Base-by-base conservation (phyloP, 805 yeast genomes). In the Lachancea thermotolerans region DNA sequence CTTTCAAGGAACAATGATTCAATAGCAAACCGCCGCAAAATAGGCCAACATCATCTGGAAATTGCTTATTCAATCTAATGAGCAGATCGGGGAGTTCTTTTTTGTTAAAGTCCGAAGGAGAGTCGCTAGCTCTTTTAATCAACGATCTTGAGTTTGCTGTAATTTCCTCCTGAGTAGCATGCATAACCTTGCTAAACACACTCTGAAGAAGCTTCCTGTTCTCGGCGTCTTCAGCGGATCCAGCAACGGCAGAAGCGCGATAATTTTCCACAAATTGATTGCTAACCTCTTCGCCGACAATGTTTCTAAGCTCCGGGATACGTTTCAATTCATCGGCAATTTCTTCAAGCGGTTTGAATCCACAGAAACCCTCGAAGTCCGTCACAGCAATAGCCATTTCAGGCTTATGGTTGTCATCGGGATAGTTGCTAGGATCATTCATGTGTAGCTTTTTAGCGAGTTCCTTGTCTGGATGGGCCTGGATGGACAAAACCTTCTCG, bases 311-410 rank as follows among this genome's bases (percentile, higher is more conserved):
- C 68, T 91, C 97, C 3, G 95, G 91, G 41, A 93, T 77, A 11
- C 77, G 75, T 47, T 73, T 60, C 57, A 93, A 74, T 50, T 86
- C 80, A 37, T 71, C 71, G 39, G 82, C 82, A 54, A 93, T 76
- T 67, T 89, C 84, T 31, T 72, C 74, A 58, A 90, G 76, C 16
- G 99, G 99, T 63, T 93, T 83, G 73, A 93, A 93, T 0, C 99
- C 99, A 68, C 99, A 93, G 69, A 93, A 91, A 0, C 97, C 98
- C 71, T 93, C 98, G 58, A 93, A 93, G 49, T 79, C 86, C 17
- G 98, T 90, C 44, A 93, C 81, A 8, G 99, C 99, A 60, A 93
- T 79, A 41, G 99, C 98, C 99, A 93, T 93, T 68, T 93, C 99
- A n/a, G 99, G 99, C 72, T 93, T 93, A 70, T 93, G 99, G 72